phyloP scores from a whole-genome alignment of 2,329 filamentous ascomycete genomes.

The Geosmithia putterillii region DNA sequence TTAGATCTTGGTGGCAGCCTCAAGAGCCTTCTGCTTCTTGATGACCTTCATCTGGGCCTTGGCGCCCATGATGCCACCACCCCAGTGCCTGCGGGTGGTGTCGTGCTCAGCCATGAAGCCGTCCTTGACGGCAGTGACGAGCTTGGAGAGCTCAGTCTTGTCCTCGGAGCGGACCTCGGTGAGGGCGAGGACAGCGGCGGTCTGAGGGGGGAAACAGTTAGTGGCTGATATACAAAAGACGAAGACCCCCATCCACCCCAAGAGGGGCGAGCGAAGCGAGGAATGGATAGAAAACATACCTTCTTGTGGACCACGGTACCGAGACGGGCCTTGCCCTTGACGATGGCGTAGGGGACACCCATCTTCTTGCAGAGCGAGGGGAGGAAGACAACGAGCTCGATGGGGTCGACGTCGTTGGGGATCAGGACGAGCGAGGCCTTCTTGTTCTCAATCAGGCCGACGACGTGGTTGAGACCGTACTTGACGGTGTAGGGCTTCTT shows the following conservation, averaged over 20 bases:
- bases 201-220: slow-evolving; percentile 36
- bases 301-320: slow-evolving; percentile 99
- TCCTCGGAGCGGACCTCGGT: slow-evolving; percentile 97
- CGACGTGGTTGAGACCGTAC: slow-evolving; percentile 99
- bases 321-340: slow-evolving; percentile 99
- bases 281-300: slow-evolving; percentile 32
- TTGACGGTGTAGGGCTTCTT: slow-evolving; percentile 99
- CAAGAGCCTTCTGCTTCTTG: slow-evolving; percentile 92
- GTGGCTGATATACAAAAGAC: not conserved
- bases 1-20: slow-evolving; percentile 97
- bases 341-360: slow-evolving; percentile 97
- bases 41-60: slow-evolving; percentile 70
- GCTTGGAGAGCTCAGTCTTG: slow-evolving; percentile 96
- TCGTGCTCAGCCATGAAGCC: slow-evolving; percentile 96
- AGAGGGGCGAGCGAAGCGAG: not conserved
- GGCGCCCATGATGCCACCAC: slow-evolving; percentile 97
- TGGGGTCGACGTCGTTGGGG: slow-evolving; percentile 98
- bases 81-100: slow-evolving; percentile 85
- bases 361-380: slow-evolving; percentile 99
- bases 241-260: not conserved
- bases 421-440: slow-evolving; percentile 97
- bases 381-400: slow-evolving; percentile 98
- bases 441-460: slow-evolving; percentile 97
- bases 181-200: slow-evolving; percentile 86
- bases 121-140: slow-evolving; percentile 93